Evolutionary conservation across 805 yeast genomes (phyloP), one percentile per base, ranked within the genome.

Genomic region (Lipomyces yamanashiensis): DNA sequence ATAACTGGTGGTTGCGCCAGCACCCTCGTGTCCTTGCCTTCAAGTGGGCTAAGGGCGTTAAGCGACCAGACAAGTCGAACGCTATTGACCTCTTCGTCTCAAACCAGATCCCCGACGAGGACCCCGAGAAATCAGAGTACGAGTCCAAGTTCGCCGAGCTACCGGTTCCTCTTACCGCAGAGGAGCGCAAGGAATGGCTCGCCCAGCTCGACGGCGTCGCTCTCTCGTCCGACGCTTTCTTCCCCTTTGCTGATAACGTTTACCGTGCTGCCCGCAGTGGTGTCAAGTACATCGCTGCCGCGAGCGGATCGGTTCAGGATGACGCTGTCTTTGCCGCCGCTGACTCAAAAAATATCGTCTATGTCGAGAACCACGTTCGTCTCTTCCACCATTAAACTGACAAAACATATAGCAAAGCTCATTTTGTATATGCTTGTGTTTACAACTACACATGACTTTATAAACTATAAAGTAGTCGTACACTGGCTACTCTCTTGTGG

Each of bases 1-100:
- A 95, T 79, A 92, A 92, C 85, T 95, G 98, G 98, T 95, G 99
- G 99, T 85, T 95, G 75, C 89, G 99, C 83, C 98, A 95, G 79
- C 99, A 95, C 80, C 98, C 98, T 71, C 86, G 82, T 76, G 98
- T 95, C 8, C 81, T 95, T 64, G 95, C 81, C 28, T 89, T 95
- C 85, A 85, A 93, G 81, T 95, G 98, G 98, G 96, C 96, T 68
- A 91, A 91, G 82, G 98, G 98, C 75, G 89, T 89, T 71, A 95
- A 95, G 85, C 90, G 97, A 82, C 98, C 98, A 68, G 99, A 95
- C 77, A 95, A 95, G 85, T 89, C 97, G 57, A 95, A 95, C 76
- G 99, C 98, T 61, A 95, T 95, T 78, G 99, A 95, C 78, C 83
- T 95, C 77, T 95, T 76, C 75, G 98, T 95, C 52, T 86, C 97